phyloP scores from a whole-genome alignment of 73 alveolate genomes.

The Paramecium sonneborni region DNA sequence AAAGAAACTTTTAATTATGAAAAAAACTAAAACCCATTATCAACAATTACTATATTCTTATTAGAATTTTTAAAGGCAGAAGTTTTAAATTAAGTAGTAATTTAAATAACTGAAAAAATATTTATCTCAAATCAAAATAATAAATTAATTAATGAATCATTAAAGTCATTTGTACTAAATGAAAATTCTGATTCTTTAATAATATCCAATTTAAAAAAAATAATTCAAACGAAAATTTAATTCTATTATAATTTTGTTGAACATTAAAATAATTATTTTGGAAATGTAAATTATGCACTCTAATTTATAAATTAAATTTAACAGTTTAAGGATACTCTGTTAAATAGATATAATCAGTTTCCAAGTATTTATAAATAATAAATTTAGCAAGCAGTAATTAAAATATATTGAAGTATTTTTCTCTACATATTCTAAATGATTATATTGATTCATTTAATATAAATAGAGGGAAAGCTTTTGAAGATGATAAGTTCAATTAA shows the following conservation, averaged over 20 bases:
- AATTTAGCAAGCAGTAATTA: slow-evolving; percentile 9
- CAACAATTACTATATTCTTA: neutral
- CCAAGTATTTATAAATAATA: neutral
- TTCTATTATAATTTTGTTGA: neutral
- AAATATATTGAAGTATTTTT: neutral
- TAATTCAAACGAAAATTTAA: neutral
- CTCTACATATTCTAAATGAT: neutral
- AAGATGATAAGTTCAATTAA: slow-evolving; percentile 1
- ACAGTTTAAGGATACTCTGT: neutral
- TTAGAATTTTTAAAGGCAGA: neutral
- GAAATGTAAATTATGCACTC: neutral
- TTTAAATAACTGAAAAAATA: neutral
- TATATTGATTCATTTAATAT: neutral
- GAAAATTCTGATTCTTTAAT: neutral
- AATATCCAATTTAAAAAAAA: neutral
- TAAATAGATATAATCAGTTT: neutral
- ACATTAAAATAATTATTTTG: neutral
- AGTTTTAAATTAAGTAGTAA: neutral
- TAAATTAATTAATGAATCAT: neutral
- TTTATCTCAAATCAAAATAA: neutral
- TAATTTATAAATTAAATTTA: neutral
- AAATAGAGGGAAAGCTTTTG: slow-evolving; percentile 15
- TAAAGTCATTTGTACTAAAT: neutral
- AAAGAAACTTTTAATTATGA: neutral
- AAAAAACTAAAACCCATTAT: neutral